Base-by-base conservation (phyloP, 805 yeast genomes). In the Yarrowia yakushimensis region DNA sequence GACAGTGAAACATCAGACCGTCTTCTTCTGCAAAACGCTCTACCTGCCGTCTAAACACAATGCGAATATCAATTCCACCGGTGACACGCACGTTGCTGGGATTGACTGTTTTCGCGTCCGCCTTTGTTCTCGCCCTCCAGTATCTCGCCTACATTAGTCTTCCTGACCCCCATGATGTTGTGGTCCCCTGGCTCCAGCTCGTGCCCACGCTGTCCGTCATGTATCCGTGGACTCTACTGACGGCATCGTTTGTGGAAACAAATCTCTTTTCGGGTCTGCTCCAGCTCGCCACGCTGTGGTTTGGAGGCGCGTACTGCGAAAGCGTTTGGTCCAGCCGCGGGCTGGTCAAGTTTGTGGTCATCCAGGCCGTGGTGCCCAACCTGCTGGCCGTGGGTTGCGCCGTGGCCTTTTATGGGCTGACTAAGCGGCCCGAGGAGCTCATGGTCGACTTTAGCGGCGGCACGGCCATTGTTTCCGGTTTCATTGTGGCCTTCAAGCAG, bases 301-400 rank as follows among this genome's bases (percentile, higher is more conserved):
- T 80, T 67, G 79, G 87, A 34, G 90, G 89, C 4, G 77, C 81
- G 59, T 87, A 84, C 73, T 79, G 86, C 66, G 92, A 87, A 69
- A 79, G 79, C 65, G 78, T 81, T 39, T 87, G 92, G 91, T 83
- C 86, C 4, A 68, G 82, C 28, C 74, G 69, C 45, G 87, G 84
- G 66, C 74, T 83, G 65, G 67, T 79, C 13, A 77, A 76, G 66
- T 86, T 83, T 69, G 70, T 81, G 8, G 46, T 78, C 8, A 70
- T 79, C 4, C 73, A 72, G 48, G 70, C 77, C 0, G 46, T 77
- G 0, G 61, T 73, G 1, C 73, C 82, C 8, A 81, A 80, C 65
- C 10, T 72, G 0, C 31, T 71, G 6, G 69, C 79, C 0, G 77
- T 76, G 63, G 3, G 70, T 2, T 68, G 18, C 15, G 60, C 15